A percentile compares a stretch with the other conserved stretches of the same genome.
Evolutionary conservation across 1,284 basidiomycete species (phyloP).

Genomic region (Apiotrichum gamsii): DNA sequence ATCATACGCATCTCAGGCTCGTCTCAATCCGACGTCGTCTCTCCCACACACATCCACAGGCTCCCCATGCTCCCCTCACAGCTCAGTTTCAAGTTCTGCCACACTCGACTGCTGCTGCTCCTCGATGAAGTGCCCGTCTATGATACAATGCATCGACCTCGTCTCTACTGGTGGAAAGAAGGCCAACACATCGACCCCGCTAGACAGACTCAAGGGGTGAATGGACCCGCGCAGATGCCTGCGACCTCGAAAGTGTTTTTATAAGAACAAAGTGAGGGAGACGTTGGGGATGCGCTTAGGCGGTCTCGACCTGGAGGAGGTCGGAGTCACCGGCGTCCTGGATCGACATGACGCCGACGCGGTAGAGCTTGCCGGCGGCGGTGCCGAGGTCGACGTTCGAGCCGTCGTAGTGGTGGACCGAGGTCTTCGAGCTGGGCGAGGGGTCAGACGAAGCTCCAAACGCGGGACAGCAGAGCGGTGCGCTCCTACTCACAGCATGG

Average conservation of each 20-base stretch:
- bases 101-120: too few relatives aligned
- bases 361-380: constrained; percentile 98
- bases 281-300: constrained; percentile 24
- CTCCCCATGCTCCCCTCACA: too few relatives aligned
- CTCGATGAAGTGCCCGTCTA: constrained; percentile 15
- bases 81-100: too few relatives aligned
- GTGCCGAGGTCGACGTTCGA: constrained; percentile 98
- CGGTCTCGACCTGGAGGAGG: constrained; percentile 52
- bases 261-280: neutral
- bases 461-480: neutral
- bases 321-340: constrained; percentile 96
- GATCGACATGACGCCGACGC: constrained; percentile 98
- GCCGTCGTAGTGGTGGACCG: constrained; percentile 93
- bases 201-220: neutral
- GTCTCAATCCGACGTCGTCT: too few relatives aligned
- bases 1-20: too few relatives aligned
- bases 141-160: constrained; percentile 33
- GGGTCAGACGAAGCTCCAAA: neutral
- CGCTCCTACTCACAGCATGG: constrained; percentile 71
- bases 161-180: neutral
- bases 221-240: too few relatives aligned
- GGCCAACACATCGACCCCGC: constrained; percentile 10
- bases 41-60: too few relatives aligned
- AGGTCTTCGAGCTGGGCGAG: constrained; percentile 71
- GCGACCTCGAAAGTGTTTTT: neutral